A percentile compares a stretch with the other conserved stretches of the same genome.
Conservation (phyloP, 306 rosid genomes). For the Mimosa bimucronata region DNA sequence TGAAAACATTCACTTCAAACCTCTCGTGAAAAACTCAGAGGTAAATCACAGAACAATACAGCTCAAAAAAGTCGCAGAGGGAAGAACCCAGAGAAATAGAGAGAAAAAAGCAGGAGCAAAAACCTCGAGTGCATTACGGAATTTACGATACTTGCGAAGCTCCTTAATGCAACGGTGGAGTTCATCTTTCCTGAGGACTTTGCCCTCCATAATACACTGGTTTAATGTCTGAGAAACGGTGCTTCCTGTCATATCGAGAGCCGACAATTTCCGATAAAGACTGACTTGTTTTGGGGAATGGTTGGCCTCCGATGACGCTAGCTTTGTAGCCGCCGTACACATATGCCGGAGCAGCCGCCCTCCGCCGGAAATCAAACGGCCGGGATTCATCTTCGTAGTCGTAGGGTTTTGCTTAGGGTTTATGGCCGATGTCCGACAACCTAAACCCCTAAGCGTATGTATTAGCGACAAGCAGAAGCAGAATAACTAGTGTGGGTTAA, state of each 20-base stretch:
- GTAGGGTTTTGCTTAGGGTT: slow-evolving; percentile 41
- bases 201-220: slow-evolving; percentile 64
- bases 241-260: slow-evolving; percentile 59
- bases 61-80: not conserved
- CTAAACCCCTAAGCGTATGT: not conserved
- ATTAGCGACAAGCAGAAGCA: no score
- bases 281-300: not conserved
- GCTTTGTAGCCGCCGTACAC: slow-evolving; percentile 32
- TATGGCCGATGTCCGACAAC: not conserved
- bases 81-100: not conserved
- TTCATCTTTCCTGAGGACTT: slow-evolving; percentile 47
- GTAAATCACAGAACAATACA: not conserved
- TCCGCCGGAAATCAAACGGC: slow-evolving; percentile 44
- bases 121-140: slow-evolving; percentile 74
- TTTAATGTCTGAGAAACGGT: slow-evolving; percentile 62
- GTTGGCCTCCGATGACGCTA: slow-evolving; percentile 5
- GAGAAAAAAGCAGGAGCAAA: not conserved
- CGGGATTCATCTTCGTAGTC: slow-evolving; percentile 46
- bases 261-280: slow-evolving; percentile 63
- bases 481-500: no score
- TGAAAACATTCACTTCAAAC: not conserved
- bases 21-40: not conserved
- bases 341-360: slow-evolving; percentile 47
- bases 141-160: slow-evolving; percentile 66
- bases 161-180: slow-evolving; percentile 53